Percentiles rank a stretch among this genome's conserved stretches.
Evolutionary conservation across 1,284 basidiomycete species (phyloP).

Genomic region (Puccinia triticina): DNA sequence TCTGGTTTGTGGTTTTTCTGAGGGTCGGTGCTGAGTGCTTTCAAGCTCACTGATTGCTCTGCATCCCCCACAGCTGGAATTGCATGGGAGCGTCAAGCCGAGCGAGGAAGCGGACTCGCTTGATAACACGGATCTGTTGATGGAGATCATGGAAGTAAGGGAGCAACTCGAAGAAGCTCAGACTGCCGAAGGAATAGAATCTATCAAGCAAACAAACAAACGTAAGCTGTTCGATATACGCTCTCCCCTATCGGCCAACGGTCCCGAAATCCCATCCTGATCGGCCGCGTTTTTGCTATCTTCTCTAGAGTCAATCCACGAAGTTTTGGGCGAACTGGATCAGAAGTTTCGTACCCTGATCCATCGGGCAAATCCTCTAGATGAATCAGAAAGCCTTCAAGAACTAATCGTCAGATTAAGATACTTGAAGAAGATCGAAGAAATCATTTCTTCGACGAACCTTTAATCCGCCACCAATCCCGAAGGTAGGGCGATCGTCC

Average conservation of each 20-base stretch:
- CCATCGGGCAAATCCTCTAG: neutral
- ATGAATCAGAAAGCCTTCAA: conserved; percentile 1
- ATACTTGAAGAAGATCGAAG: conserved; percentile 25
- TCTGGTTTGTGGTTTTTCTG: too few species aligned
- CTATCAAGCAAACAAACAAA: conserved; percentile 67
- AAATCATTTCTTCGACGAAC: conserved; percentile 23
- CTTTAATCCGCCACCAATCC: neutral
- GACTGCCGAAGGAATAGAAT: conserved; percentile 65
- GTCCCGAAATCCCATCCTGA: too few species aligned
- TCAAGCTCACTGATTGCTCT: too few species aligned
- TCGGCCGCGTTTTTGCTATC: too few species aligned
- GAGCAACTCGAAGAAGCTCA: conserved; percentile 75
- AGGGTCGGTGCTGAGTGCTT: too few species aligned
- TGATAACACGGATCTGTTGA: conserved; percentile 73
- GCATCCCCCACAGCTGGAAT: neutral
- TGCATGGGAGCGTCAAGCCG: conserved; percentile 33
- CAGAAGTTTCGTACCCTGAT: neutral
- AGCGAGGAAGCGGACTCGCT: conserved; percentile 66
- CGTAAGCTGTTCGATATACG: too few species aligned
- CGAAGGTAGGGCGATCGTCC: too few species aligned
- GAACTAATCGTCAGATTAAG: conserved; percentile 19
- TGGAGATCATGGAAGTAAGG: conserved; percentile 77
- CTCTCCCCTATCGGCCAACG: too few species aligned
- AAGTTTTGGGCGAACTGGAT: neutral
- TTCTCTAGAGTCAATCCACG: conserved; percentile 11